These are phyloP conservation scores for Hirsutella thompsonii DNA, from an alignment of 2,329 filamentous ascomycete genomes.

Conservation along the genomic window DNA sequence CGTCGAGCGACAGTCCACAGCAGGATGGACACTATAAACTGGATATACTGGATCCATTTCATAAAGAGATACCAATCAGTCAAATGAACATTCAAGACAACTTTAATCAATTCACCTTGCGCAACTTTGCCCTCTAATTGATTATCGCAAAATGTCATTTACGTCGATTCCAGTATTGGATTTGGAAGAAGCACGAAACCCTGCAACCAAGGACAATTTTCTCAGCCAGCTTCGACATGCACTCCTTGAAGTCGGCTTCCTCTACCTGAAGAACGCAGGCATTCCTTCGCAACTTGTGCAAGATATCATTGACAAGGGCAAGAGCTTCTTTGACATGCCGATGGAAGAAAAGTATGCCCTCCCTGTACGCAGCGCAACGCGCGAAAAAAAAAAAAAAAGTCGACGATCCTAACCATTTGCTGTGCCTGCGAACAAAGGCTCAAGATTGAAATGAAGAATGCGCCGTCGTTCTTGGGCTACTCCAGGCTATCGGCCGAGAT, in stretches of 20 bases:
- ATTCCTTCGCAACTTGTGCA: conserved; percentile 53
- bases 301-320: conserved; percentile 54
- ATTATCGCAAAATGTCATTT: conserved; percentile 45
- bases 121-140: background rate
- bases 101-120: background rate
- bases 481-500: conserved; percentile 53
- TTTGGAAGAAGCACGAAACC: conserved; percentile 50
- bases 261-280: conserved; percentile 73
- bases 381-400: too few species aligned
- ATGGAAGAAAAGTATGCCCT: conserved; percentile 54
- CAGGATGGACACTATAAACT: background rate
- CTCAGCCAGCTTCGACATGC: conserved; percentile 59
- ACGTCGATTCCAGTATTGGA: conserved; percentile 67
- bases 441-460: conserved; percentile 62
- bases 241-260: conserved; percentile 74
- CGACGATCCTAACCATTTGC: too few species aligned
- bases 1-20: background rate
- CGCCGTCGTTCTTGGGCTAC: conserved; percentile 59
- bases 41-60: background rate
- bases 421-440: conserved; percentile 28
- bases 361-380: background rate
- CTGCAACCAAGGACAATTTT: conserved; percentile 58
- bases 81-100: background rate
- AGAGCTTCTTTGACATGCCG: conserved; percentile 65
- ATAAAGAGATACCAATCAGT: background rate